Percentiles rank a stretch among this genome's conserved stretches.
phyloP scores from a whole-genome alignment of 176 grass and related monocot species.

The maize (Zea mays) region Zm-B73-REFERENCE-NAM-5.0 NC_050103.1:142412501-142413000 shows the following conservation, averaged over 20 bases:
- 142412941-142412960: no score
- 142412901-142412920: constrained; percentile 19
- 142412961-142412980: not conserved
- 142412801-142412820: not conserved
- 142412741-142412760: not conserved
- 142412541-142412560: not conserved
- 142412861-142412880: constrained; percentile 40
- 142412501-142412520: not conserved
- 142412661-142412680: not conserved
- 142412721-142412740: not conserved
- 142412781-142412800: not conserved
- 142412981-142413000: not conserved
- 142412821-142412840: constrained; percentile 44
- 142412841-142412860: not conserved
- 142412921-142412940: no score
- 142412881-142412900: not conserved
- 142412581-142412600: not conserved
- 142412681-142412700: not conserved
- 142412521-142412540: not conserved
- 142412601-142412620: constrained; percentile 10
- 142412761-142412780: no score
- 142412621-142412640: not conserved
- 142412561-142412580: not conserved
- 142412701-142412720: no score
- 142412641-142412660: not conserved